These are phyloP conservation scores for Thelephora aurantiotincta DNA, from an alignment of 768 basidiomycete species.

Conservation along the genomic window DNA sequence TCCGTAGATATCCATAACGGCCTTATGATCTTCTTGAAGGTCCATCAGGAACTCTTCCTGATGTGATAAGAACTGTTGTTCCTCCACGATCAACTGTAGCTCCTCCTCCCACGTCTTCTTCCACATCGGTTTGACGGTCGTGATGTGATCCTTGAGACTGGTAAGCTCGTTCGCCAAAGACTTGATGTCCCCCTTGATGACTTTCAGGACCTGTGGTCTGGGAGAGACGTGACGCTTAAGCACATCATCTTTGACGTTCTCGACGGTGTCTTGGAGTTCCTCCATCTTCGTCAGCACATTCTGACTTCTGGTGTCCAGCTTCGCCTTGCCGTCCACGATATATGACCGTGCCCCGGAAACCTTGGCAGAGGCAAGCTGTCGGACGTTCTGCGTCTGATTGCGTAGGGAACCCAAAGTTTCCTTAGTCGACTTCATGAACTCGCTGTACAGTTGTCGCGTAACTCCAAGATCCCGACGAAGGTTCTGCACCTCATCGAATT, in stretches of 20 bases:
- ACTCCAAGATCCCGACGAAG: slow-evolving; percentile 85
- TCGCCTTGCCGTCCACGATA: slow-evolving; percentile 84
- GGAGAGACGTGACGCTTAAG: slow-evolving; percentile 80
- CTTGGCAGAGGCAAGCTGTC: slow-evolving; percentile 68
- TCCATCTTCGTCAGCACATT: slow-evolving; percentile 87
- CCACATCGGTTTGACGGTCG: slow-evolving; percentile 91
- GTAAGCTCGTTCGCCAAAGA: slow-evolving; percentile 54
- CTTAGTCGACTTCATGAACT: slow-evolving; percentile 88
- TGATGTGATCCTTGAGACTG: slow-evolving; percentile 71
- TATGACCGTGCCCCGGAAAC: slow-evolving; percentile 80
- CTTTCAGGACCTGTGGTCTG: slow-evolving; percentile 54
- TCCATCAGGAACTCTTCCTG: slow-evolving; percentile 88
- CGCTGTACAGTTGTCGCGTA: slow-evolving; percentile 89
- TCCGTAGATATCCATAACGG: slow-evolving; percentile 73
- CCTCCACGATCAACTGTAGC: slow-evolving; percentile 90
- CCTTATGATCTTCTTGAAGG: slow-evolving; percentile 83
- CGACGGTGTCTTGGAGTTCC: slow-evolving; percentile 83
- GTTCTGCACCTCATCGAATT: slow-evolving; percentile 92
- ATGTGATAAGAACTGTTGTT: slow-evolving; percentile 87
- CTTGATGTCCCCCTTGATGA: slow-evolving; percentile 58
- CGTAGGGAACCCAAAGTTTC: slow-evolving; percentile 67
- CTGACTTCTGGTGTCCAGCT: slow-evolving; percentile 81
- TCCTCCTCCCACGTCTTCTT: slow-evolving; percentile 98
- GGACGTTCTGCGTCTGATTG: slow-evolving; percentile 75
- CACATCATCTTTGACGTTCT: slow-evolving; percentile 83